These are phyloP conservation scores for Chionographis japonica DNA, from an alignment of 106 monocot genomes.

Conservation along the genomic window DNA sequence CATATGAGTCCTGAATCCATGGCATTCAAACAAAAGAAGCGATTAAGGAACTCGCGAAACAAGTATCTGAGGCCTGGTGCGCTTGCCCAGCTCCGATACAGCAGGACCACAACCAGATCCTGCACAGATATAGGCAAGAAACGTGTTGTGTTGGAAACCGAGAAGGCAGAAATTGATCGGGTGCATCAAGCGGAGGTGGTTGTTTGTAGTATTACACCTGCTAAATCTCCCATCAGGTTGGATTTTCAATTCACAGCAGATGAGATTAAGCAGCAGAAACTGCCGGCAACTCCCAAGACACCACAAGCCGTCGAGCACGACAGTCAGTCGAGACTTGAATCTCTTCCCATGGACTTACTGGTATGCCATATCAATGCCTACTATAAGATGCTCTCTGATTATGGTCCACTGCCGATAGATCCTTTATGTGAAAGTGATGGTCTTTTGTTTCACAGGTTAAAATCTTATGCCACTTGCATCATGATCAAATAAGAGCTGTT, in stretches of 20 bases:
- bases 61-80: conserved; percentile 79
- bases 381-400: not conserved
- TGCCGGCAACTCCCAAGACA: conserved; percentile 60
- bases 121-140: conserved; percentile 83
- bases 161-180: conserved; percentile 36
- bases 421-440: not conserved
- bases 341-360: conserved; percentile 83
- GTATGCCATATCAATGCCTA: conserved; percentile 26
- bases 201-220: conserved; percentile 6
- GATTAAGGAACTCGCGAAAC: conserved; percentile 41
- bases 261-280: conserved; percentile 18
- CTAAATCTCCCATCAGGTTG: conserved; percentile 22
- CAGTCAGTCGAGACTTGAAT: conserved; percentile 66
- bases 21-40: conserved; percentile 68
- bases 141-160: conserved; percentile 45
- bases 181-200: conserved; percentile 1
- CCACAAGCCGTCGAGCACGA: conserved; percentile 22
- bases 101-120: conserved; percentile 37
- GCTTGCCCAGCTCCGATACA: conserved; percentile 60
- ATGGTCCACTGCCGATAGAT: not conserved
- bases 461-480: conserved; percentile 83
- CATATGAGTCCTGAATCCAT: conserved; percentile 29
- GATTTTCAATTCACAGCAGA: conserved; percentile 3
- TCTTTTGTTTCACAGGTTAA: conserved; percentile 39
- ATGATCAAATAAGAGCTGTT: conserved; percentile 80